phyloP scores from a whole-genome alignment of 331 rosid species.

The Telfairia occidentalis region DNA sequence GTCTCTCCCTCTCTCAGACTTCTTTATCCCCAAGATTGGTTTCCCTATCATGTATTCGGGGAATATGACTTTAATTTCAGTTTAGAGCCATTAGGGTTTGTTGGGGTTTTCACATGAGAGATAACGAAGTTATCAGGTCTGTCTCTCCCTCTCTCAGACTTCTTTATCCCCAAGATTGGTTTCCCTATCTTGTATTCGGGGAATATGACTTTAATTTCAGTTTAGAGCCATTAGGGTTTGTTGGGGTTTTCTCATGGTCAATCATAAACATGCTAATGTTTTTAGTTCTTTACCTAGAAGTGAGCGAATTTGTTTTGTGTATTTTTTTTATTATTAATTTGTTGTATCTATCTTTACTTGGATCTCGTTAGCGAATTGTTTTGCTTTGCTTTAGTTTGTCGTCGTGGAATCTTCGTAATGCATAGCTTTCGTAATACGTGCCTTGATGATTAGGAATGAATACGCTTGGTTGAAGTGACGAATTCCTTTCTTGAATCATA shows the following conservation, averaged over 20 bases:
- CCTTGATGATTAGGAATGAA: background rate
- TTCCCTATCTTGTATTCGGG: background rate
- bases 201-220: background rate
- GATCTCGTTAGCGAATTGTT: background rate
- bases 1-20: background rate
- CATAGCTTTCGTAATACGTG: background rate
- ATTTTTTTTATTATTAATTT: background rate
- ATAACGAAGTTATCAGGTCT: conserved; percentile 82
- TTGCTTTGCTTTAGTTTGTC: background rate
- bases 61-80: background rate
- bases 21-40: background rate
- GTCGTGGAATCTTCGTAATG: background rate
- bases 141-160: background rate
- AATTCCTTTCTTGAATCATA: background rate
- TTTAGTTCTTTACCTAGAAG: background rate
- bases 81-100: background rate
- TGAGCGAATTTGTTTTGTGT: background rate
- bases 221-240: background rate
- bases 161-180: background rate
- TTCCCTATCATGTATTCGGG: background rate
- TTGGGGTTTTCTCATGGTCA: background rate
- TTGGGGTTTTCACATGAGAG: no score
- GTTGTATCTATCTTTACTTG: background rate
- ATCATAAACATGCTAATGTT: background rate
- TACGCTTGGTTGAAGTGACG: background rate